Conservation (phyloP, 208 protist genomes). For the Trypanosoma lewisi region DNA sequence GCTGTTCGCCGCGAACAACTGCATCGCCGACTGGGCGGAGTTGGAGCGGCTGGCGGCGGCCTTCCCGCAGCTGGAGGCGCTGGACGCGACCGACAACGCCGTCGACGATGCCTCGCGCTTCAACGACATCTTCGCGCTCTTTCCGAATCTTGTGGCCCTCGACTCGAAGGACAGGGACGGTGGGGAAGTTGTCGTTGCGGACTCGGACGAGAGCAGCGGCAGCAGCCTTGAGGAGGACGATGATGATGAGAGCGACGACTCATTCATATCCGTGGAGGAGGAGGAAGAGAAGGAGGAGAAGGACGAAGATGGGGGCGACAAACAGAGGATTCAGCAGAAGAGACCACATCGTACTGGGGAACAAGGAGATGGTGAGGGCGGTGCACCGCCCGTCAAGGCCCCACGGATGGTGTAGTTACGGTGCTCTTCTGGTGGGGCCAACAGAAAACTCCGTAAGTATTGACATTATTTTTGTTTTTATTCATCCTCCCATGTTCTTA, state of each 20-base stretch:
- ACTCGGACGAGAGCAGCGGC: slow-evolving; percentile 35
- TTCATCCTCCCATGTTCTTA: not conserved
- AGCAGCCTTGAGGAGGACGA: slow-evolving; percentile 29
- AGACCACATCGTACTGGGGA: slow-evolving; percentile 7
- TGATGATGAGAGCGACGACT: slow-evolving; percentile 19
- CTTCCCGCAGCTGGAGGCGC: slow-evolving; percentile 61
- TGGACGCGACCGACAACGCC: slow-evolving; percentile 63
- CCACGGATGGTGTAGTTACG: too few relatives aligned
- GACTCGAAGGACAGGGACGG: slow-evolving; percentile 54
- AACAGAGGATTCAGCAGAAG: slow-evolving; percentile 10
- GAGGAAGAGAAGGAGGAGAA: slow-evolving; percentile 18
- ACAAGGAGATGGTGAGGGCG: slow-evolving; percentile 12
- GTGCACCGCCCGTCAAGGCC: slow-evolving; percentile 27
- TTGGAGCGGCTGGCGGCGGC: slow-evolving; percentile 43
- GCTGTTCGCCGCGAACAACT: slow-evolving; percentile 75
- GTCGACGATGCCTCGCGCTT: slow-evolving; percentile 49
- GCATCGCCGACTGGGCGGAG: slow-evolving; percentile 44
- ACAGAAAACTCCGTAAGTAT: too few relatives aligned
- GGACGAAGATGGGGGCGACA: slow-evolving; percentile 24
- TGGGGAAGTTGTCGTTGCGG: slow-evolving; percentile 43
- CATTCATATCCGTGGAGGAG: slow-evolving; percentile 5
- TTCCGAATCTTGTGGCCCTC: slow-evolving; percentile 47
- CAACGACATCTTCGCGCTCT: slow-evolving; percentile 45
- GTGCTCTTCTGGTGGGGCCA: too few relatives aligned
- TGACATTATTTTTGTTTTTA: not conserved